Percentiles rank a stretch among this genome's conserved stretches.
These are phyloP conservation scores for Hemileccinum rubropunctum DNA, from an alignment of 768 basidiomycete genomes.

Conservation along the genomic window DNA sequence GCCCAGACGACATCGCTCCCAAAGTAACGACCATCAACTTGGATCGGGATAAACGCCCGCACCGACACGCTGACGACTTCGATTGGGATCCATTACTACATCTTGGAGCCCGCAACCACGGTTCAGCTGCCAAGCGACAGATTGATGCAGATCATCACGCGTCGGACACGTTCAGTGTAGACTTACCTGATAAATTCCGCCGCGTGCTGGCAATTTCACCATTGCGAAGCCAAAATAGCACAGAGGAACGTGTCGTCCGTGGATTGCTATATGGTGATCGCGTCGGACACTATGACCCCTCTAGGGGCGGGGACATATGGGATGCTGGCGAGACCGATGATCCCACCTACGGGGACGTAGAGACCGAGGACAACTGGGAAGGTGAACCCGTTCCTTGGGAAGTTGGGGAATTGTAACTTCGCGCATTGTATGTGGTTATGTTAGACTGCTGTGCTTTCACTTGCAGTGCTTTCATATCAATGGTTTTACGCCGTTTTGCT, in stretches of 20 bases:
- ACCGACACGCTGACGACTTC: constrained; percentile 15
- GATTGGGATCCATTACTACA: constrained; percentile 32
- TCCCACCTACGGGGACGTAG: constrained; percentile 38
- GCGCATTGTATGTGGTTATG: constrained; percentile 29
- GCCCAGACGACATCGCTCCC: constrained; percentile 14
- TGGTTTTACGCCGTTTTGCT: constrained; percentile 23
- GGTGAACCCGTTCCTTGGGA: constrained; percentile 83
- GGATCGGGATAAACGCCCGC: constrained; percentile 9
- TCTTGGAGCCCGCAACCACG: constrained; percentile 23
- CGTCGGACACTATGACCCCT: constrained; percentile 55
- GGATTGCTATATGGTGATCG: constrained; percentile 59
- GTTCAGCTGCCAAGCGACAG: constrained; percentile 10
- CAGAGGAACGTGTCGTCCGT: constrained; percentile 54
- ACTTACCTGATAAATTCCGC: constrained; percentile 65
- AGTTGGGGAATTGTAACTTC: constrained; percentile 62
- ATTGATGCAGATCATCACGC: constrained; percentile 34
- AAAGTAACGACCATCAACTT: constrained; percentile 20
- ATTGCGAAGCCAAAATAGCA: constrained; percentile 38
- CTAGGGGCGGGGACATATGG: constrained; percentile 73
- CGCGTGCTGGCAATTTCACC: constrained; percentile 62
- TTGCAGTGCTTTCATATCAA: constrained; percentile 35
- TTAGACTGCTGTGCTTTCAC: constrained; percentile 22
- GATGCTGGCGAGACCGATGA: constrained; percentile 63
- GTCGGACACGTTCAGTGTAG: constrained; percentile 44
- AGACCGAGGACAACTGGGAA: constrained; percentile 69